Evolutionary conservation across 371 early-diverging fungal genomes (phyloP).

Genomic region (Rhizopus stolonifer): DNA sequence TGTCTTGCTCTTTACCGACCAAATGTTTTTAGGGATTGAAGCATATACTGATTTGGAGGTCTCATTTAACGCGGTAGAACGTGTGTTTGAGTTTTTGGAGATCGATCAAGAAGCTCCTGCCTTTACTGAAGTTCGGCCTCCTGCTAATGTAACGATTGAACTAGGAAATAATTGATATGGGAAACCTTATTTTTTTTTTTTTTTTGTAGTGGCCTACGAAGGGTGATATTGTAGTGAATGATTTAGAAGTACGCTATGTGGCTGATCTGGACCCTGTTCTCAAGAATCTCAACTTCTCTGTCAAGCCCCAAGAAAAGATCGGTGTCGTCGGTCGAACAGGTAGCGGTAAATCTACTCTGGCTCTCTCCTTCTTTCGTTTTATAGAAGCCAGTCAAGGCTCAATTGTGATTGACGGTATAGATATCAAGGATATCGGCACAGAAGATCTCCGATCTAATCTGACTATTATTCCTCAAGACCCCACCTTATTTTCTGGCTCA

Average conservation of each 20-base stretch:
- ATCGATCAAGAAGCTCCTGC: constrained; percentile 78
- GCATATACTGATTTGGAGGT: constrained; percentile 78
- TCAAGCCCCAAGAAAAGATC: constrained; percentile 57
- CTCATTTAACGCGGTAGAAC: constrained; percentile 83
- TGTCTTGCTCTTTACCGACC: constrained; percentile 67
- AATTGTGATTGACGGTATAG: constrained; percentile 73
- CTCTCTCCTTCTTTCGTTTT: constrained; percentile 73
- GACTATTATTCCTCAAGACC: constrained; percentile 80
- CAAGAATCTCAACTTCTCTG: constrained; percentile 49
- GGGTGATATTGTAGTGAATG: constrained; percentile 63
- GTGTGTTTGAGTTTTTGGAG: constrained; percentile 75
- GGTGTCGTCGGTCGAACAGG: constrained; percentile 74
- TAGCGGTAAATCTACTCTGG: constrained; percentile 77
- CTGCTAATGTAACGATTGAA: constrained; percentile 52
- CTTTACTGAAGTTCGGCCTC: constrained; percentile 50
- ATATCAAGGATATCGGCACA: constrained; percentile 71
- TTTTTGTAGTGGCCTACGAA: constrained; percentile 60
- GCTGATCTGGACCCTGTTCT: constrained; percentile 62
- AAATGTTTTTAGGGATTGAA: constrained; percentile 68
- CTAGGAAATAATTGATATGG: no score
- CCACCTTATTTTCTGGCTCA: constrained; percentile 67
- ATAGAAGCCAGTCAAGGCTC: constrained; percentile 66
- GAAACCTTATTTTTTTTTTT: no score
- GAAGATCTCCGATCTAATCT: constrained; percentile 68
- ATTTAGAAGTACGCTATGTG: constrained; percentile 60